Evolutionary conservation across 768 basidiomycete species (phyloP), one percentile per base, ranked within the genome.

Genomic region (Tubosaeta sp.): DNA sequence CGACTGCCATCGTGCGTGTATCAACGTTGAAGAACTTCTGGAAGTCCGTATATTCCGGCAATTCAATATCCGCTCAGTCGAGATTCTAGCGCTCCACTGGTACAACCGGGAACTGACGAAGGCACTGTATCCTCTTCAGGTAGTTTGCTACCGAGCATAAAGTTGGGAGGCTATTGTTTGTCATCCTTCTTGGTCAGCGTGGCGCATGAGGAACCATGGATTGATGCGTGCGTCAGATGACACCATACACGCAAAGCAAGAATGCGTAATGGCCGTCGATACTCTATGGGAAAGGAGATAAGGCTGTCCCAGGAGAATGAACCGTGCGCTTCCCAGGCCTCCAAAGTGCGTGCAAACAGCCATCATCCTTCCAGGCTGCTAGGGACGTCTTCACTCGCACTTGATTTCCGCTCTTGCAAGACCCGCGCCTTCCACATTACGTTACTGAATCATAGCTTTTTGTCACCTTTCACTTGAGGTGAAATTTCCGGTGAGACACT

Each of bases 41-140:
- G 56, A 65, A 65, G 62, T 43, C 65, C 57, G 63, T 57, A 45
- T 48, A 52, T 34, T 22, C 57, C 65, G 65, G 57, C 63, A 65
- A 55, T 57, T 67, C 63, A 55, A 65, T 67, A 62, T 65, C 65
- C 62, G 64, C 55, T 67, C 59, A 67, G 62, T 67, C 62, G 65
- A 65, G 64, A 49, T 59, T 65, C 57, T 53, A 31, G 55, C 59
- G 65, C 65, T 52, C 55, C 56, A 66, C 46, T 49, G 46, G 45
- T 12, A 31, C 50, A 48, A 49, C 43, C 46, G 49, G 60, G 43
- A 38, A 46, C 48, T n/a, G 49, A 49, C 43, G 41, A 43, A 29
- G 41, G 46, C 55, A 53, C 49, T 45, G 48, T 53, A 49, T 54
- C 61, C 41, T 51, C 48, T 61, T 57, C 55, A 10, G 60, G 54